A percentile compares a stretch with the other conserved stretches of the same genome.
Evolutionary conservation across 352 stramenopile genomes (phyloP).

Genomic region (Phytophthora ohioensis): DNA sequence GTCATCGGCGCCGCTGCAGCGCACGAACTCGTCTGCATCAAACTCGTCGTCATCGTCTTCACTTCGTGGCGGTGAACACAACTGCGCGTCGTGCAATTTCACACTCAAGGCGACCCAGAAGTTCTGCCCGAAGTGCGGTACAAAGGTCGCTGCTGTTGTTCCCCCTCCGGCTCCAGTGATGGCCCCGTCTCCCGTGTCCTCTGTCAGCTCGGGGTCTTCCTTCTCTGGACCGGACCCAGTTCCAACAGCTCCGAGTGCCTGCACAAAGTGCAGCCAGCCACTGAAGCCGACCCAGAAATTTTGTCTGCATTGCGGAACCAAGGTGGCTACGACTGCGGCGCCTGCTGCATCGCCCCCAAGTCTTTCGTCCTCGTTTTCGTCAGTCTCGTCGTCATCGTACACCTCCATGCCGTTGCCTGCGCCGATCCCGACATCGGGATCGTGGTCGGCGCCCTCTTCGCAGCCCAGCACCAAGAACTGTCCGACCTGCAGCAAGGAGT

Average conservation of each 20-base stretch:
- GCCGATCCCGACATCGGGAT: slow-evolving; percentile 60
- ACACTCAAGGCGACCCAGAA: slow-evolving; percentile 75
- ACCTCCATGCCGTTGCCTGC: slow-evolving; percentile 61
- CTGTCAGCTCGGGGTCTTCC: slow-evolving; percentile 43
- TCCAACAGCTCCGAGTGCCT: slow-evolving; percentile 30
- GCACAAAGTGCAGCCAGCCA: slow-evolving; percentile 53
- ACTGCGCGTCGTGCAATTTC: slow-evolving; percentile 55
- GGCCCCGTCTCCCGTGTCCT: slow-evolving; percentile 38
- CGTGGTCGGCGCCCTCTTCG: slow-evolving; percentile 42
- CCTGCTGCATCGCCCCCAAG: slow-evolving; percentile 30
- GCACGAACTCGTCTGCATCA: slow-evolving; percentile 33
- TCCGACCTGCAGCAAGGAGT: slow-evolving; percentile 68
- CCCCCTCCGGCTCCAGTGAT: slow-evolving; percentile 18
- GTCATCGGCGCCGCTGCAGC: slow-evolving; percentile 27
- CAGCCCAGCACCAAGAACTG: slow-evolving; percentile 68
- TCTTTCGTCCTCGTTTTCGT: slow-evolving; percentile 39
- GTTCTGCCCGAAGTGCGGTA: slow-evolving; percentile 83
- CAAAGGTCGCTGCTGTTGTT: slow-evolving; percentile 31
- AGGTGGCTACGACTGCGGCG: slow-evolving; percentile 34
- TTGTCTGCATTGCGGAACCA: slow-evolving; percentile 80
- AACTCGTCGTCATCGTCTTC: slow-evolving; percentile 45
- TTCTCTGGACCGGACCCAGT: slow-evolving; percentile 31
- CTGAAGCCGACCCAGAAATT: slow-evolving; percentile 80
- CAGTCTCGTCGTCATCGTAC: slow-evolving; percentile 39
- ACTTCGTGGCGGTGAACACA: slow-evolving; percentile 30